Conservation (phyloP, 495 filamentous ascomycete species). For the Viridothelium virens region DNA sequence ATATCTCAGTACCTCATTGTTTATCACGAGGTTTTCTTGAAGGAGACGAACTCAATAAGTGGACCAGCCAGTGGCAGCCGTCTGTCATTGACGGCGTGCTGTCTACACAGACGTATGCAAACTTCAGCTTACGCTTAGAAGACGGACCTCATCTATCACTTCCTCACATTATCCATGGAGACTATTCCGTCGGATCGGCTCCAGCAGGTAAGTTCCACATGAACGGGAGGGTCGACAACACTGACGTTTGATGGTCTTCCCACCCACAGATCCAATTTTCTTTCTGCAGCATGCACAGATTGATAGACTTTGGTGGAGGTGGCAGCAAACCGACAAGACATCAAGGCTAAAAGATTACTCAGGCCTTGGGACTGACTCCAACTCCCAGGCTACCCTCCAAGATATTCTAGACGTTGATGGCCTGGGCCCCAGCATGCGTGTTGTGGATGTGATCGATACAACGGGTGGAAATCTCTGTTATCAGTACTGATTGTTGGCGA, state of each 20-base stretch:
- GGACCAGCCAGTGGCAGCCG: conserved; percentile 9
- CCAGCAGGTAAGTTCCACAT: conserved; percentile 7
- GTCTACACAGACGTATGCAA: conserved; percentile 8
- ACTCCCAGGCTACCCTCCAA: conserved; percentile 9
- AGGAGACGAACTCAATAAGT: conserved; percentile 8
- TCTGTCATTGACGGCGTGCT: conserved; percentile 16
- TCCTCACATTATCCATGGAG: conserved; percentile 15
- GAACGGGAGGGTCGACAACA: not conserved
- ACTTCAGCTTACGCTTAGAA: conserved; percentile 12
- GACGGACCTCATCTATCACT: conserved; percentile 15
- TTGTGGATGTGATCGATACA: conserved; percentile 13
- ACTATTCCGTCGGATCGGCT: conserved; percentile 18
- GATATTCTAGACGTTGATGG: conserved; percentile 13
- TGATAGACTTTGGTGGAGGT: conserved; percentile 21
- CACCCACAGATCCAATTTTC: conserved; percentile 15
- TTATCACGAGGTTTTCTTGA: conserved; percentile 19
- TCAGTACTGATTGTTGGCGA: conserved; percentile 1
- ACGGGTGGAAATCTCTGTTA: conserved; percentile 12
- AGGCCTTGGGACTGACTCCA: conserved; percentile 14
- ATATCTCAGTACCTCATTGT: conserved; percentile 21
- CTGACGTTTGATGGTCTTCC: not conserved
- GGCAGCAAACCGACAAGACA: conserved; percentile 14
- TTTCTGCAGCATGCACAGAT: conserved; percentile 21
- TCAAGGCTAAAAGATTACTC: conserved; percentile 2
- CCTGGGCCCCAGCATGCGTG: conserved; percentile 7